Evolutionary conservation across 495 filamentous ascomycete species (phyloP).

Genomic region (Aspergillus mulundensis): DNA sequence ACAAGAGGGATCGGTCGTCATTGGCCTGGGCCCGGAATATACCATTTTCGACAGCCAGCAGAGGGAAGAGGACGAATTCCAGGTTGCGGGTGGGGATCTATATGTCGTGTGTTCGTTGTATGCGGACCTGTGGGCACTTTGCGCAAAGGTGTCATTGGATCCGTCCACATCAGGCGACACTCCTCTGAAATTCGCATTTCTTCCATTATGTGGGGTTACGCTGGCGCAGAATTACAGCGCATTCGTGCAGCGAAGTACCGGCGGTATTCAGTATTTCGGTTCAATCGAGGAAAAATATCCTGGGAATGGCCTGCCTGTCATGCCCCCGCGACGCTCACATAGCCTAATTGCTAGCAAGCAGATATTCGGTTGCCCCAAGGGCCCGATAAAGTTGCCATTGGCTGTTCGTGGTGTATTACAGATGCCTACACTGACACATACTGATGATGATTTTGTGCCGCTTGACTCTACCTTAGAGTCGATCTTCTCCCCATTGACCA

Average conservation of each 20-base stretch:
- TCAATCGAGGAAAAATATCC: slow-evolving; percentile 16
- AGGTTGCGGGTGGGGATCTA: slow-evolving; percentile 22
- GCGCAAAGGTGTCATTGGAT: slow-evolving; percentile 22
- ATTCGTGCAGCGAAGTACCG: slow-evolving; percentile 20
- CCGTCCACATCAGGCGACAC: background rate
- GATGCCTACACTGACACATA: slow-evolving; percentile 3
- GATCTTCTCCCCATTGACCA: slow-evolving; percentile 16
- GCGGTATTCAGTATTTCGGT: background rate
- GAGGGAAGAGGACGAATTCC: slow-evolving; percentile 24
- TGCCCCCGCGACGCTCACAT: slow-evolving; percentile 24
- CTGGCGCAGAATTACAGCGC: slow-evolving; percentile 27
- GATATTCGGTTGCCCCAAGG: slow-evolving; percentile 10
- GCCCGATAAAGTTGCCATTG: slow-evolving; percentile 15
- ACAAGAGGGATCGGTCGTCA: slow-evolving; percentile 31
- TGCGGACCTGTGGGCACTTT: slow-evolving; percentile 33
- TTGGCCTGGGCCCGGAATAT: slow-evolving; percentile 25
- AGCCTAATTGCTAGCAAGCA: slow-evolving; percentile 25
- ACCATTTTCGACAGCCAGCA: slow-evolving; percentile 14
- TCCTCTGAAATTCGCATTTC: slow-evolving; percentile 20
- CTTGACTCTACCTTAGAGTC: slow-evolving; percentile 21
- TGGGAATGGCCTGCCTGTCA: slow-evolving; percentile 25
- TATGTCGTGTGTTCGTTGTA: slow-evolving; percentile 28
- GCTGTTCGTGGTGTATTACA: slow-evolving; percentile 15
- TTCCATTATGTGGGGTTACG: slow-evolving; percentile 32
- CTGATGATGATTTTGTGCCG: slow-evolving; percentile 18